Conservation (phyloP, 768 basidiomycete species). For the Lentinula sp. region DNA sequence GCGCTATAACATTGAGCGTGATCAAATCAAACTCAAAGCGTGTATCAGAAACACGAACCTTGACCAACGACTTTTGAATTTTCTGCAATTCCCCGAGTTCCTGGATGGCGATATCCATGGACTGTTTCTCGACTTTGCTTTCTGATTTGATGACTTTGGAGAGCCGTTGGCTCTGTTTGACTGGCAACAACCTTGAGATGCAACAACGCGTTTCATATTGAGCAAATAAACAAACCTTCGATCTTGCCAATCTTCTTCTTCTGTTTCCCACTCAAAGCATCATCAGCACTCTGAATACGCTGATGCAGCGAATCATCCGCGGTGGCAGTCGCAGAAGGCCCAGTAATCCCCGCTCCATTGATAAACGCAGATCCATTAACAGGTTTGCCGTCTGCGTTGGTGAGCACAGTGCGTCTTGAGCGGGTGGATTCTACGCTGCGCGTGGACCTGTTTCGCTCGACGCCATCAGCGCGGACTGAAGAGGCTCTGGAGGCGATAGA, state of each 20-base stretch:
- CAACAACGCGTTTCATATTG: neutral
- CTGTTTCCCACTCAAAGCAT: slow-evolving; percentile 42
- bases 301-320: slow-evolving; percentile 29
- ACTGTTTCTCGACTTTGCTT: slow-evolving; percentile 59
- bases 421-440: slow-evolving; percentile 12
- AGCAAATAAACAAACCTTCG: slow-evolving; percentile 36
- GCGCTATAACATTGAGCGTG: slow-evolving; percentile 24
- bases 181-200: slow-evolving; percentile 23
- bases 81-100: slow-evolving; percentile 65
- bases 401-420: slow-evolving; percentile 28
- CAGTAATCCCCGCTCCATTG: slow-evolving; percentile 48
- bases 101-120: slow-evolving; percentile 52
- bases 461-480: neutral
- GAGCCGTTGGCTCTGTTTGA: slow-evolving; percentile 51
- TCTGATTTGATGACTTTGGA: slow-evolving; percentile 69
- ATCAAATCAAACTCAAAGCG: neutral
- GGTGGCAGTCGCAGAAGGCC: slow-evolving; percentile 36
- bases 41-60: slow-evolving; percentile 27
- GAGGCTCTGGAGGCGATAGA: neutral
- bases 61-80: slow-evolving; percentile 62
- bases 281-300: slow-evolving; percentile 43
- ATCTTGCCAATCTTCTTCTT: slow-evolving; percentile 42
- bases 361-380: slow-evolving; percentile 38
- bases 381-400: slow-evolving; percentile 24
- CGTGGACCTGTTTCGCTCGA: neutral